Evolutionary conservation across 2,329 filamentous ascomycete species (phyloP).

Genomic region (Metarhizium anisopliae): DNA sequence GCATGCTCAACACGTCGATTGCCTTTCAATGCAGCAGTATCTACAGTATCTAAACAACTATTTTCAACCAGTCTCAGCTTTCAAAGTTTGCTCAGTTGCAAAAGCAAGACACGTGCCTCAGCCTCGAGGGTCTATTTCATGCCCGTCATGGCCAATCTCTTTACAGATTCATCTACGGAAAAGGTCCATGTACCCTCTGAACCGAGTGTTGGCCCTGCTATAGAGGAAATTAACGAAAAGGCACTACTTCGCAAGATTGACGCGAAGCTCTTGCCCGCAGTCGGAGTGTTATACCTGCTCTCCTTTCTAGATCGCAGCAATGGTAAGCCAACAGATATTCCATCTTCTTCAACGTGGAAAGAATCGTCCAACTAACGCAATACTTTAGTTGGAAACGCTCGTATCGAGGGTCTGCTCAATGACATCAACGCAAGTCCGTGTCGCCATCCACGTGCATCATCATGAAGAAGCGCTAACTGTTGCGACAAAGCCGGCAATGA

Average conservation of each 20-base stretch:
- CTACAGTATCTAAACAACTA: no score
- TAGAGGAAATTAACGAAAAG: neutral
- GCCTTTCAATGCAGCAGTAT: neutral
- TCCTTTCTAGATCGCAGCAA: constrained; percentile 51
- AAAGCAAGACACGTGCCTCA: neutral
- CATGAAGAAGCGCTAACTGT: neutral
- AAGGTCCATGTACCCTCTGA: neutral
- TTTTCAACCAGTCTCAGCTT: neutral
- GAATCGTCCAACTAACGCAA: neutral
- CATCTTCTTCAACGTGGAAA: neutral
- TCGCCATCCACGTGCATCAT: neutral
- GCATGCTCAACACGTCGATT: neutral
- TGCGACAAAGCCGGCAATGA: neutral
- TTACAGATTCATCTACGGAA: neutral
- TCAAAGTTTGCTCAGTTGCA: neutral
- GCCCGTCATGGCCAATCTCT: neutral
- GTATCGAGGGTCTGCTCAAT: neutral
- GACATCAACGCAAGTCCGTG: neutral
- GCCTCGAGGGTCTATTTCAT: neutral
- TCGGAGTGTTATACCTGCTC: constrained; percentile 45
- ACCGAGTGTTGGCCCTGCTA: neutral
- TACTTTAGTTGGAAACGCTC: neutral
- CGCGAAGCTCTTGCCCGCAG: constrained; percentile 39
- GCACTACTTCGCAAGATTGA: constrained; percentile 48
- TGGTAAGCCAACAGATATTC: constrained; percentile 29